Evolutionary conservation across 176 grass and related monocot genomes (phyloP).

Genomic region (Rhynchospora pubera): DNA sequence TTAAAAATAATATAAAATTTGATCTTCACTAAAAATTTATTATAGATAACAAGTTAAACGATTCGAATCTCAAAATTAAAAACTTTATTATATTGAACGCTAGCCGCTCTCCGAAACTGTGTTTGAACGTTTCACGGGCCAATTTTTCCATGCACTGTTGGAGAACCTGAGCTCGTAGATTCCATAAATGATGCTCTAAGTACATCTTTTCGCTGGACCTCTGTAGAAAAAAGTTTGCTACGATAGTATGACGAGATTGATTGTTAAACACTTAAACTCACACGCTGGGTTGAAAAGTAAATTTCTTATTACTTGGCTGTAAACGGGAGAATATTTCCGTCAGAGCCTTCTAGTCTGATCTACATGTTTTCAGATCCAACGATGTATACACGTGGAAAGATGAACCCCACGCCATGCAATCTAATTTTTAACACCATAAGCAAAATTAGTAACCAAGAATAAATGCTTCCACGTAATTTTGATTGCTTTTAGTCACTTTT

Average conservation of each 20-base stretch:
- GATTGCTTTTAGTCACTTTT: not conserved
- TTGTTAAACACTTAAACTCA: not conserved
- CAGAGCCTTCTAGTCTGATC: not conserved
- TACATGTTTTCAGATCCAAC: no score
- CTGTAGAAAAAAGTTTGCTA: not conserved
- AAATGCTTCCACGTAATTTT: not conserved
- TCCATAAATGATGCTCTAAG: not conserved
- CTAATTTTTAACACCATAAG: not conserved
- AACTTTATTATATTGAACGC: no score
- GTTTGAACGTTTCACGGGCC: not conserved
- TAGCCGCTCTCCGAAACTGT: no score
- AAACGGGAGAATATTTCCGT: slow-evolving; percentile 11
- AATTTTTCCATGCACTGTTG: not conserved
- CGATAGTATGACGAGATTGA: not conserved
- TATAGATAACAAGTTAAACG: no score
- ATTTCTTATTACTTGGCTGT: slow-evolving; percentile 2
- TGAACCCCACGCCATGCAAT: not conserved
- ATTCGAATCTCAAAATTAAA: no score
- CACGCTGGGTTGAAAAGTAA: not conserved
- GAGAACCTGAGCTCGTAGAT: not conserved
- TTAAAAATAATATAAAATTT: no score
- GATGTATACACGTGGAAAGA: not conserved
- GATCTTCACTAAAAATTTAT: no score
- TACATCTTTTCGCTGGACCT: not conserved
- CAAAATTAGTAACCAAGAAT: not conserved